phyloP scores from a whole-genome alignment of 2,329 filamentous ascomycete species.

The Diaporthe citrichinensis region DNA sequence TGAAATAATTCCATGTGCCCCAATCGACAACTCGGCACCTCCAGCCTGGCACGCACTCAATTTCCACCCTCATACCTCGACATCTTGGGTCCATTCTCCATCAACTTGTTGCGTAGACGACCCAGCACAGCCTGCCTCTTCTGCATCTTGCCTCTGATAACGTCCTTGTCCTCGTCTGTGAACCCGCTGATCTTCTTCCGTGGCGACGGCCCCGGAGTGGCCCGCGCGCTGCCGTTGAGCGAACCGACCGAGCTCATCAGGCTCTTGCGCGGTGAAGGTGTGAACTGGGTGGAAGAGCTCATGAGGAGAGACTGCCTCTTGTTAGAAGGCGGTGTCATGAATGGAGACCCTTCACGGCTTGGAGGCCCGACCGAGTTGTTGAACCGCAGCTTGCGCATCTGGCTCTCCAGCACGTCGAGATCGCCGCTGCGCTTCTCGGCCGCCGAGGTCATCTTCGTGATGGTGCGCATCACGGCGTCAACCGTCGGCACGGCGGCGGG shows the following conservation, averaged over 20 bases:
- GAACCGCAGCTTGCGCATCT: constrained; percentile 73
- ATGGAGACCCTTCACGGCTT: constrained; percentile 59
- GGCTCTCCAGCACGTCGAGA: constrained; percentile 89
- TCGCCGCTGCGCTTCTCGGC: constrained; percentile 92
- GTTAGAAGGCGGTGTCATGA: constrained; percentile 53
- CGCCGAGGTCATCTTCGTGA: constrained; percentile 92
- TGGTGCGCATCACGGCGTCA: constrained; percentile 92
- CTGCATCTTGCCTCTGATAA: constrained; percentile 67
- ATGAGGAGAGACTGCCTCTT: constrained; percentile 54
- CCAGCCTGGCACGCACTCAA: neutral
- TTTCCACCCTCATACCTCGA: constrained; percentile 53
- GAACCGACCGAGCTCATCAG: constrained; percentile 59
- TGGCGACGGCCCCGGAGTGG: constrained; percentile 60
- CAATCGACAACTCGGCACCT: neutral
- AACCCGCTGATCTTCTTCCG: constrained; percentile 75
- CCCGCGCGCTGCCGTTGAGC: constrained; percentile 47
- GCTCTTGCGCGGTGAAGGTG: constrained; percentile 53
- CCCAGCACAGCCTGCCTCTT: constrained; percentile 66
- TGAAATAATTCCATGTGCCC: neutral
- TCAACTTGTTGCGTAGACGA: constrained; percentile 64
- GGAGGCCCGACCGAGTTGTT: constrained; percentile 45
- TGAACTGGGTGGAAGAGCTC: constrained; percentile 46
- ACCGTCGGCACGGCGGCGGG: constrained; percentile 80
- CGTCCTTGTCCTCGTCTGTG: constrained; percentile 70
- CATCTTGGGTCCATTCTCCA: constrained; percentile 65